phyloP scores from a whole-genome alignment of 2,329 filamentous ascomycete species.

The Scytalidium sp. region DNA sequence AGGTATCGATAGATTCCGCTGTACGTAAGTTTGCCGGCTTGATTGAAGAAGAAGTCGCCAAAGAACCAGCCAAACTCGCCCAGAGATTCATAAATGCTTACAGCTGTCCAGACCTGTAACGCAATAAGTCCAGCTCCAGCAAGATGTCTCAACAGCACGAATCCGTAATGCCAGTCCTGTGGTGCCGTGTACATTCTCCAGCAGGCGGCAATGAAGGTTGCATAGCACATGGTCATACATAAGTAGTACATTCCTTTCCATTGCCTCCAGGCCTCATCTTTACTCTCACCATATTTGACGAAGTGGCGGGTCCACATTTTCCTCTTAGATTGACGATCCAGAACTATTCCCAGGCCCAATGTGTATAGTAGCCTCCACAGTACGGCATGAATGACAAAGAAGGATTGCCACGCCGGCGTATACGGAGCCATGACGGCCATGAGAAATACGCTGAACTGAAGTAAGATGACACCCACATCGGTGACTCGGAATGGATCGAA shows the following conservation, averaged over 20 bases:
- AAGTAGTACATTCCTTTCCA: constrained; percentile 97
- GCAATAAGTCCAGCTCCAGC: constrained; percentile 76
- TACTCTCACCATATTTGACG: constrained; percentile 90
- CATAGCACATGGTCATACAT: constrained; percentile 85
- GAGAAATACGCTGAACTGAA: constrained; percentile 71
- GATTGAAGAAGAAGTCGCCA: constrained; percentile 97
- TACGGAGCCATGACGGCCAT: constrained; percentile 75
- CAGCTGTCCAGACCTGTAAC: constrained; percentile 87
- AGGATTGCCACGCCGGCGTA: constrained; percentile 68
- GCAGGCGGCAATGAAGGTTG: constrained; percentile 83
- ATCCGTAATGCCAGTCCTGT: constrained; percentile 80
- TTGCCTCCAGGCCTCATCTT: constrained; percentile 90
- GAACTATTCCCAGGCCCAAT: constrained; percentile 78
- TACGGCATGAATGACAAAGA: constrained; percentile 80
- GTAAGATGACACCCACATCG: constrained; percentile 75
- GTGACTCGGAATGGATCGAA: constrained; percentile 85
- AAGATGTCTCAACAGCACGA: constrained; percentile 82
- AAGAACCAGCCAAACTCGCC: constrained; percentile 99
- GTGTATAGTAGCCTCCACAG: constrained; percentile 91
- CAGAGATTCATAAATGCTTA: constrained; percentile 91
- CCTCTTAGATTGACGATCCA: constrained; percentile 80
- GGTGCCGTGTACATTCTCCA: constrained; percentile 97
- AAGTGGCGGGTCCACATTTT: constrained; percentile 98
- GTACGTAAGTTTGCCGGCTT: constrained; percentile 85
- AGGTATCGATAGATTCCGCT: constrained; percentile 97